These are phyloP conservation scores for Flaveria floridana DNA, from an alignment of 140 eudicot genomes.

Conservation along the genomic window DNA sequence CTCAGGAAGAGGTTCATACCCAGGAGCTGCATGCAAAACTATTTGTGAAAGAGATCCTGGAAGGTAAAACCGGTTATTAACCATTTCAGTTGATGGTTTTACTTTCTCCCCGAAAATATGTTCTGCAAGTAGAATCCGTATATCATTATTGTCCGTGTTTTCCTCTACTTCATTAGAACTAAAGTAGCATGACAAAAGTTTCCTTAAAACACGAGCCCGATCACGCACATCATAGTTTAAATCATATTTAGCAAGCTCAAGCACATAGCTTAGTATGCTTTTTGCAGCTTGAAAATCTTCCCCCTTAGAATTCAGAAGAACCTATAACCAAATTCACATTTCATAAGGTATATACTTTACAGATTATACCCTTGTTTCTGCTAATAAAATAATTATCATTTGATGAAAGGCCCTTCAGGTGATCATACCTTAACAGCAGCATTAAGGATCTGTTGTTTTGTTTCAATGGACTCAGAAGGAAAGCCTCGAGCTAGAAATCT, in stretches of 20 bases:
- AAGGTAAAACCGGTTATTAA: constrained; percentile 69
- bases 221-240: constrained; percentile 85
- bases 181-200: constrained; percentile 48
- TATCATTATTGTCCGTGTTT: constrained; percentile 40
- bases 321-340: constrained; percentile 49
- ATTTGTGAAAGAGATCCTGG: constrained; percentile 97
- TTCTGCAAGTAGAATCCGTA: constrained; percentile 44
- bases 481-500: constrained; percentile 72
- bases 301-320: constrained; percentile 58
- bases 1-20: constrained; percentile 88
- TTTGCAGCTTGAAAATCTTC: constrained; percentile 45
- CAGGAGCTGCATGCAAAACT: constrained; percentile 94
- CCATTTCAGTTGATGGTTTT: constrained; percentile 45
- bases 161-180: constrained; percentile 40
- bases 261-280: constrained; percentile 54
- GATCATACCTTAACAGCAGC: constrained; percentile 73
- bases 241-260: constrained; percentile 86
- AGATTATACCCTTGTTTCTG: neutral
- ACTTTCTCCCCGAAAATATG: constrained; percentile 46
- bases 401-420: neutral
- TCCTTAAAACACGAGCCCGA: constrained; percentile 71
- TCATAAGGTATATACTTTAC: constrained; percentile 15
- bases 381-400: neutral
- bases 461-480: constrained; percentile 68
- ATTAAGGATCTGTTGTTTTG: constrained; percentile 86